Evolutionary conservation across 78 protist genomes (phyloP), one percentile per base, ranked within the genome.

Genomic region (Polysphondylium violaceum): DNA sequence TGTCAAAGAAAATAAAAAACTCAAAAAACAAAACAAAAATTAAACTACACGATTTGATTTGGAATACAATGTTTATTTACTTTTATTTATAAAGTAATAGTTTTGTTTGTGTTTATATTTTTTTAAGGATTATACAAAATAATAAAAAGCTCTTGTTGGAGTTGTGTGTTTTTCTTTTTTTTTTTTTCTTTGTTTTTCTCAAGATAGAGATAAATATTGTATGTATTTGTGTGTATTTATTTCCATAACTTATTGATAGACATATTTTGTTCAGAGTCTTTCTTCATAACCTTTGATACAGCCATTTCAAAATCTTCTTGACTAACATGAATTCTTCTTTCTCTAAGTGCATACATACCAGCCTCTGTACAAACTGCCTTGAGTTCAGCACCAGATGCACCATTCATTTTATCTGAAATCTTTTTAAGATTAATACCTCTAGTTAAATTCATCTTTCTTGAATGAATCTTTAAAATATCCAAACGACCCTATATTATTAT

Each of bases 301-400:
- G 99, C 99, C 97, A 98, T 90, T 85, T 98, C 99, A 56, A 99
- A 99, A 89, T 99, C 99, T 76, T 98, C 99, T 87, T 99, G 99
- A 36, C 98, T 97, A 27, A 99, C 99, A 88, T 99, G 99, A 69
- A 98, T 95, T 33, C 99, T 92, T 5, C 99, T 92, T 92, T 99
- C 99, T 35, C 99, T 95, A 53, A 99, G 95, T 21, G 99, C 99
- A 43, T 95, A 99, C 99, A 99, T 99, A 50, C 99, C 99, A 9
- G 99, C 98, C 91, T 99, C 99, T 5, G 99, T 99, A 94, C 99
- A 97, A 23, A 98, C 98, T 5, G 98, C 99, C 94, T 98, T 98
- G 59, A 95, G 56, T 56, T 99, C 99, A 0, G 99, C 99, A 2
- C 99, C 99, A 12, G 99, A 97, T 0, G 99, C 97, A 41, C 98